Percentiles rank a stretch among this genome's conserved stretches.
Conservation (phyloP, 257 asterid species). For the Nicotiana paniculata region DNA sequence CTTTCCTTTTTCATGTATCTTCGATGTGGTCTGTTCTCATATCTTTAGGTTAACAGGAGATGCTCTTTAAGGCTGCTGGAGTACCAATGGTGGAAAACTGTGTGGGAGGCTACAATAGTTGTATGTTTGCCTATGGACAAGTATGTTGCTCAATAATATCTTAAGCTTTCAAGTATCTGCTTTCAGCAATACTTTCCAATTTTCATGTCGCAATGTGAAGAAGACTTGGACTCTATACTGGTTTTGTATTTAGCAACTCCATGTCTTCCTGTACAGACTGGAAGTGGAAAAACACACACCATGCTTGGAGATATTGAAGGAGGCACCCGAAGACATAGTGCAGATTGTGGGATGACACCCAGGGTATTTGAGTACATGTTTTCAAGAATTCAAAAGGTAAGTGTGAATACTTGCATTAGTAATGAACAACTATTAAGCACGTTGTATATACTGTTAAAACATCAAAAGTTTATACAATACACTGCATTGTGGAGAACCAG, state of each 20-base stretch:
- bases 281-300: slow-evolving; percentile 98
- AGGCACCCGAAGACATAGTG: slow-evolving; percentile 89
- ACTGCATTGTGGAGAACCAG: background rate
- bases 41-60: slow-evolving; percentile 51
- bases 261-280: slow-evolving; percentile 47
- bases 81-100: slow-evolving; percentile 97
- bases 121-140: slow-evolving; percentile 99
- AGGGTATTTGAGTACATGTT: slow-evolving; percentile 90
- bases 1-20: background rate
- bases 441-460: background rate
- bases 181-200: background rate
- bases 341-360: slow-evolving; percentile 94
- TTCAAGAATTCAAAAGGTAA: slow-evolving; percentile 92
- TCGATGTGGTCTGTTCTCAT: slow-evolving; percentile 9
- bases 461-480: background rate
- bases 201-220: background rate
- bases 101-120: slow-evolving; percentile 92
- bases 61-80: slow-evolving; percentile 82
- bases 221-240: background rate
- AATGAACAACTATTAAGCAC: background rate
- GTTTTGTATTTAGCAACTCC: background rate
- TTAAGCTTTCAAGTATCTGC: background rate
- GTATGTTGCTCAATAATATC: slow-evolving; percentile 32
- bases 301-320: slow-evolving; percentile 99
- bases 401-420: background rate